phyloP scores from a whole-genome alignment of 75 land plant genomes.

The Selaginella moellendorffii region DNA sequence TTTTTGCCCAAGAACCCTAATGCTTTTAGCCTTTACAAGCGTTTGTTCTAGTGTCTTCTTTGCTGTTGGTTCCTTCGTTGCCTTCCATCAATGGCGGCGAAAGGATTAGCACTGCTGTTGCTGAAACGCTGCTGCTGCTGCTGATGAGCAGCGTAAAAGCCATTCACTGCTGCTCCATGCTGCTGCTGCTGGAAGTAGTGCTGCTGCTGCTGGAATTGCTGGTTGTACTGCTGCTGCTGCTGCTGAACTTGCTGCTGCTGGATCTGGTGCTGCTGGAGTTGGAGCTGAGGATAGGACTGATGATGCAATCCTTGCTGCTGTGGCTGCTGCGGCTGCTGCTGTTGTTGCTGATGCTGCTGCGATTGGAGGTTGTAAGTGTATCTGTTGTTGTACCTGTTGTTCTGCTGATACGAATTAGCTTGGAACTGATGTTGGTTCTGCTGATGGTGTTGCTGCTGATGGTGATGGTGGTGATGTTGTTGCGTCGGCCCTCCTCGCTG shows the following conservation, averaged over 20 bases:
- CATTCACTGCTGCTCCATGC: background rate
- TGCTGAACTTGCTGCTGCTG: background rate
- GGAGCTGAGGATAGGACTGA: background rate
- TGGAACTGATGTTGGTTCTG: too few relatives aligned
- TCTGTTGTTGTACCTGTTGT: background rate
- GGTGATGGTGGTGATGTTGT: background rate
- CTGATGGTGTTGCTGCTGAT: too few relatives aligned
- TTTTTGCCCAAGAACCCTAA: too few relatives aligned
- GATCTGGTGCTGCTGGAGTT: background rate
- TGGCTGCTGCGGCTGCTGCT: background rate
- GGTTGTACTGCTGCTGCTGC: background rate
- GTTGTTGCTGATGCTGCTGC: background rate
- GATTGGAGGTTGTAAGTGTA: background rate
- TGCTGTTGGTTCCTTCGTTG: too few relatives aligned
- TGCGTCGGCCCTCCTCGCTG: conserved; percentile 13
- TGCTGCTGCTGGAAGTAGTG: background rate
- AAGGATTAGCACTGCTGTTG: background rate
- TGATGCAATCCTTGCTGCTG: background rate
- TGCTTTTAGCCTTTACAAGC: too few relatives aligned
- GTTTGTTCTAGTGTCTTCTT: too few relatives aligned
- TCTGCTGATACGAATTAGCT: too few relatives aligned
- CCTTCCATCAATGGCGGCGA: background rate
- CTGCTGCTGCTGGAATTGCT: background rate
- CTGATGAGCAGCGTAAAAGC: background rate
- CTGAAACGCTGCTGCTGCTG: background rate